Base-by-base conservation (phyloP, 139 green algal genomes). In the Pleodorina starrii region DNA sequence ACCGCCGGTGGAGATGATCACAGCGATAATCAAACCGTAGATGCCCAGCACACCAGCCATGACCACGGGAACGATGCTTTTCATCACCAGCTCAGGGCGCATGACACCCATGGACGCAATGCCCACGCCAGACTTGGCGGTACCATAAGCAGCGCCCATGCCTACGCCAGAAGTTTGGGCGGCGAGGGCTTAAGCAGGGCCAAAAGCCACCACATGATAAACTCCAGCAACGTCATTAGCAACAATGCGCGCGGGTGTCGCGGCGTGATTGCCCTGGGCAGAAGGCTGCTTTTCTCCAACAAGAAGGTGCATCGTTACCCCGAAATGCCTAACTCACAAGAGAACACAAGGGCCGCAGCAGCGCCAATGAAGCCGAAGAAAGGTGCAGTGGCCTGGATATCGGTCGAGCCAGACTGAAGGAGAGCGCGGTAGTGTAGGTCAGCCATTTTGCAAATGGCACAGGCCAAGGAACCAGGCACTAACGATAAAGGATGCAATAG, bases 41-140 rank as follows among this genome's bases (percentile, higher is more conserved):
- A 99, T 99, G 89, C 98, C 98, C 60, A 99, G 94, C 88, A 99
- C 96, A 96, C 98, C 98, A 86, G 98, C 98, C 98, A 99, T 99
- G 91, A 99, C 97, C 59, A 99, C 96, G 35, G 98, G 98, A 19
- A 99, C 95, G 86, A 99, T 99, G 77, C 96, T 99, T 96, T 99
- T 99, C 98, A 99, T 99, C 43, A 99, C 98, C 87, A 99, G 95
- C 94, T 99, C 98, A 10, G 98, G 98, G 43, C 98, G 93, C 97
- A 99, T 99, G 19, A 99, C 98, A 89, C 98, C 98, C 98, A 99
- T 99, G 69, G 97, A 98, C 0, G 98, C 98, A 86, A 99, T 99
- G 43, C 98, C 98, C 2, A 99, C 98, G 36, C 98, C 98, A 21
- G 94, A 97, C 95, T 99, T 99, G 59, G 98, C 98, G 7, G 98